Base-by-base conservation (phyloP, 2,329 filamentous ascomycete genomes). In the Xylariaceae sp. region DNA sequence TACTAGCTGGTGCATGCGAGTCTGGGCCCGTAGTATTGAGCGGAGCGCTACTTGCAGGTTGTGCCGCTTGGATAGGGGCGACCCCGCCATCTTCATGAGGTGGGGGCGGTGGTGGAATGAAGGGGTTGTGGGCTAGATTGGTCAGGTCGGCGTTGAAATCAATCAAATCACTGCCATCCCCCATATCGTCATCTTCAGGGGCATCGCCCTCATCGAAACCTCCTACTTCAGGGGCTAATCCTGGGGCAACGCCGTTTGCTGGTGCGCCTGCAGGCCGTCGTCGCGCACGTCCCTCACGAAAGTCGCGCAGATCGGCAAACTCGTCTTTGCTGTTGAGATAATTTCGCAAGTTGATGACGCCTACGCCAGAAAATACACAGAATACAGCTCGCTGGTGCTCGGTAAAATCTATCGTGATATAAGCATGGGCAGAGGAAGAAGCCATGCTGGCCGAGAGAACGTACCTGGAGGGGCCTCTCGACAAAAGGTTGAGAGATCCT, bases 321-420 rank as follows among this genome's bases (percentile, higher is more conserved):
- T 74, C 70, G 0, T 71, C 68, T 10, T 75, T 72, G 0, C 70
- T 74, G 61, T 91, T 95, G 37, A 99, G 78, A 67, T 91, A 88
- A 26, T 86, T 80, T 40, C 92, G 86, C 22, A 99, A 81, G 39
- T 83, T 81, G 40, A 77, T 76, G 1, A 99, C 92, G 51, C 92
- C 92, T 22, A 83, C 80, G 5, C 94, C 92, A 1, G 92, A 96
- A 71, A 99, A 99, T 50, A 99, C 94, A 67, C 94, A 99, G 69
- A 99, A 99, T 7, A 97, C 90, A 49, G 92, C 87, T 58, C 94
- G 85, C 70, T 99, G 94, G 67, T 96, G 91, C 44, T 92, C 88
- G 16, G 92, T 97, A 69, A 99, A 99, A 71, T 97, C 94, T 85
- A 52, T 4, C 34, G 41, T 3, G 15, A n/a, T 19, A 56, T 73